Evolutionary conservation across 2,329 filamentous ascomycete genomes (phyloP).

Genomic region (Thelonectria rubi): DNA sequence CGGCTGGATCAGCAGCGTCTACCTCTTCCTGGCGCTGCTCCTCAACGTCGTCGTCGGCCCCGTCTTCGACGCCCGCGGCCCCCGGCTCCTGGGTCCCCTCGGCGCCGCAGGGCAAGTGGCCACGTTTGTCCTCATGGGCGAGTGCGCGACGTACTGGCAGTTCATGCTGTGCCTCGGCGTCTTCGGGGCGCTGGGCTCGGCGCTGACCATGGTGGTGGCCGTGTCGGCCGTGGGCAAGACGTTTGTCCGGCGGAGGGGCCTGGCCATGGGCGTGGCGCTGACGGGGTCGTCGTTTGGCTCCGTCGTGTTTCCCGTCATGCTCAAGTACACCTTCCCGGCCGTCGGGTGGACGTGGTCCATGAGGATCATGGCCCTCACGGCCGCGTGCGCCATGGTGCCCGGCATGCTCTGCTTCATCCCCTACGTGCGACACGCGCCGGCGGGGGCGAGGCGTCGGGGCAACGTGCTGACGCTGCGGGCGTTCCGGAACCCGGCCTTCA

Average conservation of each 20-base stretch:
- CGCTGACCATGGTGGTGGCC: slow-evolving; percentile 49
- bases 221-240: slow-evolving; percentile 46
- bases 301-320: slow-evolving; percentile 47
- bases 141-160: slow-evolving; percentile 59
- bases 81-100: slow-evolving; percentile 49
- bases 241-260: slow-evolving; percentile 37
- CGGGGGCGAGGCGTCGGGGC: slow-evolving; percentile 25
- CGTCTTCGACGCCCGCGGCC: slow-evolving; percentile 58
- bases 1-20: slow-evolving; percentile 59
- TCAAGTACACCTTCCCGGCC: slow-evolving; percentile 41
- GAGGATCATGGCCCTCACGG: slow-evolving; percentile 44
- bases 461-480: slow-evolving; percentile 50
- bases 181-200: slow-evolving; percentile 53
- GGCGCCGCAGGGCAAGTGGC: slow-evolving; percentile 50
- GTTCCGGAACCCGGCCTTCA: slow-evolving; percentile 53
- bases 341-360: slow-evolving; percentile 50
- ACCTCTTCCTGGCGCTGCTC: slow-evolving; percentile 55
- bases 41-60: slow-evolving; percentile 59
- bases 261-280: slow-evolving; percentile 41
- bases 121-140: slow-evolving; percentile 56
- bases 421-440: slow-evolving; percentile 33
- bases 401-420: slow-evolving; percentile 49
- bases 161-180: slow-evolving; percentile 56
- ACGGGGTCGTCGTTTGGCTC: slow-evolving; percentile 43
- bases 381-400: slow-evolving; percentile 39